These are phyloP conservation scores for Diospyros kaki DNA, from an alignment of 148 eudicot species.

Conservation along the genomic window DNA sequence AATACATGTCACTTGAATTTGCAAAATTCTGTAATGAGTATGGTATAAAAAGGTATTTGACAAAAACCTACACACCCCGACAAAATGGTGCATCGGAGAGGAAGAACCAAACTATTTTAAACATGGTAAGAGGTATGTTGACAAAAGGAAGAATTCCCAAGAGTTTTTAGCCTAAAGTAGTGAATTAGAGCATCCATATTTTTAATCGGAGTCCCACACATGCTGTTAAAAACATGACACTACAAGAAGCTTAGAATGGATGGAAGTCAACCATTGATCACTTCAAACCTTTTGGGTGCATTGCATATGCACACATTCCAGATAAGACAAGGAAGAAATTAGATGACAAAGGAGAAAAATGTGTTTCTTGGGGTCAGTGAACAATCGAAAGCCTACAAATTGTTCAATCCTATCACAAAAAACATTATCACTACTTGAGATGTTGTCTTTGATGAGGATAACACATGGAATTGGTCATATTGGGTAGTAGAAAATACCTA, in stretches of 20 bases:
- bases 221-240: too few relatives aligned
- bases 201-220: neutral
- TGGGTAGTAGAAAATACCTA: neutral
- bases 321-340: too few relatives aligned
- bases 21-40: neutral
- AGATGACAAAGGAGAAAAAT: neutral
- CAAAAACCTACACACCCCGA: neutral
- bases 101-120: neutral
- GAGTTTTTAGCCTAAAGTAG: neutral
- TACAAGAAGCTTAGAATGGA: too few relatives aligned
- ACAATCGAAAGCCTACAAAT: too few relatives aligned
- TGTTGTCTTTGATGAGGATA: too few relatives aligned
- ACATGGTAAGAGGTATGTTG: neutral
- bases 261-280: too few relatives aligned
- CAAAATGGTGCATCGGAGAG: neutral
- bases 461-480: neutral
- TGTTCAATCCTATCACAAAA: neutral
- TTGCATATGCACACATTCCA: too few relatives aligned
- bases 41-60: neutral
- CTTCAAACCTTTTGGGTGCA: too few relatives aligned
- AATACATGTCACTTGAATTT: neutral
- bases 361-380: neutral
- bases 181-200: neutral
- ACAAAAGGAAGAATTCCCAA: neutral
- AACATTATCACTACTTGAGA: neutral